Evolutionary conservation across 257 asterid genomes (phyloP).

Genomic region (Phtheirospermum japonicum): DNA sequence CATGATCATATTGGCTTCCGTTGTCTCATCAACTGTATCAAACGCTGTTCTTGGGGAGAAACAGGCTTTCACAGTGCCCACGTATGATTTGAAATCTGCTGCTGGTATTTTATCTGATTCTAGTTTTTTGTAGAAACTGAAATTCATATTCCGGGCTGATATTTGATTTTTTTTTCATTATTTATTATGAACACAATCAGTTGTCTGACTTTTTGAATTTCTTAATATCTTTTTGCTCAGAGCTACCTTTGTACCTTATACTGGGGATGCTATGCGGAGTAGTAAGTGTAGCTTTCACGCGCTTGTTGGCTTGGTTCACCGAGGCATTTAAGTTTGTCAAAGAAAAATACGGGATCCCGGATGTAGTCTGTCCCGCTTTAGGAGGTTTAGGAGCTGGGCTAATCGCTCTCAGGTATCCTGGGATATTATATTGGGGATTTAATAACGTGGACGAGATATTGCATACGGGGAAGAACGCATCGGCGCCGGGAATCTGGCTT

Average conservation of each 20-base stretch:
- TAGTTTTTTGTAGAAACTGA: constrained; percentile 36
- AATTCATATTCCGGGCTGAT: constrained; percentile 24
- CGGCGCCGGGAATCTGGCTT: constrained; percentile 98
- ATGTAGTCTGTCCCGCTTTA: constrained; percentile 94
- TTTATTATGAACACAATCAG: background rate
- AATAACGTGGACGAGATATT: constrained; percentile 95
- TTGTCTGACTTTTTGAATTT: constrained; percentile 30
- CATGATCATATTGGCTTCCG: constrained; percentile 97
- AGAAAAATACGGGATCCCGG: constrained; percentile 70
- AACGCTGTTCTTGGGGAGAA: constrained; percentile 97
- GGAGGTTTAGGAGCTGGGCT: constrained; percentile 99
- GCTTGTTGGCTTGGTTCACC: constrained; percentile 74
- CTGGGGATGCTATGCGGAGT: constrained; percentile 98
- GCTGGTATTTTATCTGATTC: constrained; percentile 94
- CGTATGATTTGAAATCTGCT: constrained; percentile 99
- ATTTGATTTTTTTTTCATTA: constrained; percentile 14
- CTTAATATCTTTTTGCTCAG: constrained; percentile 45
- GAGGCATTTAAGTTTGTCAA: constrained; percentile 59
- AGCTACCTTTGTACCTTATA: constrained; percentile 91
- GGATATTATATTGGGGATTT: constrained; percentile 96
- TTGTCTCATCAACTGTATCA: constrained; percentile 94
- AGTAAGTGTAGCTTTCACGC: constrained; percentile 84
- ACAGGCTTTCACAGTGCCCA: constrained; percentile 99
- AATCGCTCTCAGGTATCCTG: constrained; percentile 94
- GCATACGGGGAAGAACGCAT: constrained; percentile 95